Evolutionary conservation across 495 filamentous ascomycete genomes (phyloP).

Genomic region (Chaetomium tenue): DNA sequence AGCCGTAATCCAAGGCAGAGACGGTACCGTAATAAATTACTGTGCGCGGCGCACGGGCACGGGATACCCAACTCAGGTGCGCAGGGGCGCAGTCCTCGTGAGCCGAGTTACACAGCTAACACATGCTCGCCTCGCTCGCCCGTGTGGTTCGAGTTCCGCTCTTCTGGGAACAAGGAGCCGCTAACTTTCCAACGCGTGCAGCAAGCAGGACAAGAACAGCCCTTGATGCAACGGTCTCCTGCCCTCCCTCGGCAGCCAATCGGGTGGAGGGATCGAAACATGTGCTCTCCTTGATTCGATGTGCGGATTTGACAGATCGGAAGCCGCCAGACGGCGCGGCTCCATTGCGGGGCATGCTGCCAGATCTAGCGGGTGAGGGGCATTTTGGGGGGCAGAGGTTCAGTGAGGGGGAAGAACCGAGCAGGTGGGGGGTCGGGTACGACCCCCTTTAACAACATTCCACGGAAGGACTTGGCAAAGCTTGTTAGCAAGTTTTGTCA

Average conservation of each 20-base stretch:
- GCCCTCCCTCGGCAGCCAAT: slow-evolving; percentile 24
- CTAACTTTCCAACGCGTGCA: background rate
- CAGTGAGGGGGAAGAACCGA: background rate
- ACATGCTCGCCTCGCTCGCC: background rate
- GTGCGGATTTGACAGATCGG: slow-evolving; percentile 28
- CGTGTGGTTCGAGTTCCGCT: background rate
- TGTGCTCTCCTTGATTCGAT: slow-evolving; percentile 29
- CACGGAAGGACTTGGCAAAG: background rate
- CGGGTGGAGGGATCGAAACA: slow-evolving; percentile 23
- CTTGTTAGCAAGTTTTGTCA: slow-evolving; percentile 1
- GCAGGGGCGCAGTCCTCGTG: background rate
- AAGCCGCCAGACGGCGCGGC: slow-evolving; percentile 3
- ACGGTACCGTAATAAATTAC: background rate
- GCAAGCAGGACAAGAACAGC: background rate
- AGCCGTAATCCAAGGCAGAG: background rate
- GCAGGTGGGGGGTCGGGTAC: background rate
- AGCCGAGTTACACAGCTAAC: background rate
- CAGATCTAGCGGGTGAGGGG: slow-evolving; percentile 1
- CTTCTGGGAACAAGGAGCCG: slow-evolving; percentile 4
- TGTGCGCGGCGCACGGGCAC: background rate
- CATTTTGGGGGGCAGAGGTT: background rate
- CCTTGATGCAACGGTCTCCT: slow-evolving; percentile 2
- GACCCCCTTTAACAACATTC: background rate
- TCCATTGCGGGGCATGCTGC: slow-evolving; percentile 27
- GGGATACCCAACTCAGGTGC: slow-evolving; percentile 6